Evolutionary conservation across 179 eudicot genomes (phyloP).

Genomic region (Silene vulgaris): DNA sequence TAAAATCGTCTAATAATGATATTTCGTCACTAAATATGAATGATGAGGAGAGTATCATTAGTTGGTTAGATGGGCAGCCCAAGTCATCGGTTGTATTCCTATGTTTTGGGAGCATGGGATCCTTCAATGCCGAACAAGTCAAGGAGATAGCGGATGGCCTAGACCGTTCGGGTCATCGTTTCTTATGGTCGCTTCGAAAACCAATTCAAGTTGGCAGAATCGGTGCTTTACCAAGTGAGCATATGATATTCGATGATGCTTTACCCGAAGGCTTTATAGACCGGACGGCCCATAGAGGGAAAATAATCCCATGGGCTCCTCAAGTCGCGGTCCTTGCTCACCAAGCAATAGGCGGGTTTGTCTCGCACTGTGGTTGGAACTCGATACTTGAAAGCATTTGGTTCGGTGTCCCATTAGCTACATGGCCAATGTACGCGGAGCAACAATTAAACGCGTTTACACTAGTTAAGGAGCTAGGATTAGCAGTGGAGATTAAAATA

Average conservation of each 20-base stretch:
- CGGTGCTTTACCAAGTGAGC: background rate
- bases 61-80: background rate
- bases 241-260: background rate
- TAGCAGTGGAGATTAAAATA: background rate
- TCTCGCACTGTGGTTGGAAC: conserved; percentile 4
- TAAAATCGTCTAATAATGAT: background rate
- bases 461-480: background rate
- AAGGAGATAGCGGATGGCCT: background rate
- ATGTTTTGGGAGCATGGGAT: conserved; percentile 1
- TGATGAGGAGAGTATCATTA: background rate
- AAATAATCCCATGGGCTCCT: background rate
- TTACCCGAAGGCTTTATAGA: conserved; percentile 1
- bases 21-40: too few relatives aligned
- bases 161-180: background rate
- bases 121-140: background rate
- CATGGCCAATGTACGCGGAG: conserved; percentile 1
- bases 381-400: background rate
- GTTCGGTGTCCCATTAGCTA: background rate
- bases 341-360: background rate
- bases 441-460: background rate
- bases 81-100: background rate
- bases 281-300: background rate
- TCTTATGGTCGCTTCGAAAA: background rate
- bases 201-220: background rate
- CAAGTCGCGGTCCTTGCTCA: background rate